A percentile compares a stretch with the other conserved stretches of the same genome.
phyloP scores from a whole-genome alignment of 2,329 filamentous ascomycete genomes.

The Penicillium sp. region DNA sequence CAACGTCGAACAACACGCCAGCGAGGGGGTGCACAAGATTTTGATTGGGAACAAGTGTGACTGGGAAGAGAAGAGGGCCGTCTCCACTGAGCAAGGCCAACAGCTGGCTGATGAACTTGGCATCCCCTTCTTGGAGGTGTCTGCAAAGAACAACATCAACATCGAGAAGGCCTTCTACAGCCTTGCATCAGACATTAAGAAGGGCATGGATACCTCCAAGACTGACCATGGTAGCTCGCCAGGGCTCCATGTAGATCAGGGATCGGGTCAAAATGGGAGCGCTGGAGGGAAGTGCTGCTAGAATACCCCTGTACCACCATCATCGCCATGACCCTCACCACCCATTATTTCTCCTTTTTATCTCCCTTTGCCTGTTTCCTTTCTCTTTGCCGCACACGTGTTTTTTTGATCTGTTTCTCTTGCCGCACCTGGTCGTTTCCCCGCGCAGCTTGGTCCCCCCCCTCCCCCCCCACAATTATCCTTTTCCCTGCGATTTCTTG shows the following conservation, averaged over 20 bases:
- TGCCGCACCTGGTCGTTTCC: conserved; percentile 20
- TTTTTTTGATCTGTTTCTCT: conserved; percentile 19
- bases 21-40: conserved; percentile 99
- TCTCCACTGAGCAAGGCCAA: conserved; percentile 91
- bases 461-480: conserved; percentile 10
- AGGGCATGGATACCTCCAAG: conserved; percentile 91
- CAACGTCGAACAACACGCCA: conserved; percentile 97
- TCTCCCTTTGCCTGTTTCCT: conserved; percentile 18
- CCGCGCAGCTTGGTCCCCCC: conserved; percentile 16
- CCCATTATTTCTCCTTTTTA: conserved; percentile 13
- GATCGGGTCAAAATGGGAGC: conserved; percentile 54
- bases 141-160: conserved; percentile 99
- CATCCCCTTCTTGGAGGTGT: conserved; percentile 97
- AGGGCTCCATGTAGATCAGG: conserved; percentile 71
- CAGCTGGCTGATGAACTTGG: conserved; percentile 92
- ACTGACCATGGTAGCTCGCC: conserved; percentile 64
- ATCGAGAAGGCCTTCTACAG: conserved; percentile 98
- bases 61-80: conserved; percentile 98
- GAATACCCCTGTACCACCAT: conserved; percentile 25
- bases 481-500: conserved; percentile 29
- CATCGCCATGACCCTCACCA: conserved; percentile 1
- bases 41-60: conserved; percentile 99
- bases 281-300: conserved; percentile 78
- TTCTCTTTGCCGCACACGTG: conserved; percentile 13
- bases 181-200: conserved; percentile 96